Conservation (phyloP, 768 basidiomycete genomes). For the Clitopilus passeckerianus region DNA sequence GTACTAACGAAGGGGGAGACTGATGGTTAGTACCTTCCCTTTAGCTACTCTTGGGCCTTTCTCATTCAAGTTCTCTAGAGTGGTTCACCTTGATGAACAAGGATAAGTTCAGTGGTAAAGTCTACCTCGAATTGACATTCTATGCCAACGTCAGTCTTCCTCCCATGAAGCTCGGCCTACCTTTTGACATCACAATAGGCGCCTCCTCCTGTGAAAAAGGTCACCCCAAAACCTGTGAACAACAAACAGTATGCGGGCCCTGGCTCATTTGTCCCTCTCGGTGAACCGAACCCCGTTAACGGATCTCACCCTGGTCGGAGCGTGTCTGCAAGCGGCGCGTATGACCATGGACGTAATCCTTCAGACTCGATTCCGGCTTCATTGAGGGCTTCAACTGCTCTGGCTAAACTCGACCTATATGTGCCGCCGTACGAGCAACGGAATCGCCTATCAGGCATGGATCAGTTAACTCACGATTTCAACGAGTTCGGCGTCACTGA, state of each 20-base stretch:
- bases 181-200: constrained; percentile 38
- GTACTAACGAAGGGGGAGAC: constrained; percentile 94
- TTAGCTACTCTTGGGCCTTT: background rate
- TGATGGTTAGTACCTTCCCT: constrained; percentile 64
- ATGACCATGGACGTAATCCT: constrained; percentile 31
- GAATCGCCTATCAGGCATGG: constrained; percentile 36
- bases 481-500: constrained; percentile 57
- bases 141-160: constrained; percentile 78
- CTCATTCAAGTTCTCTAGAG: constrained; percentile 42
- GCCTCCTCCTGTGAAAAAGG: constrained; percentile 71
- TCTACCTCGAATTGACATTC: constrained; percentile 95
- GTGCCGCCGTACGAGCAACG: constrained; percentile 67
- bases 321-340: constrained; percentile 24
- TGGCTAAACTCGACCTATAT: constrained; percentile 64
- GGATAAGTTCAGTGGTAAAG: constrained; percentile 91
- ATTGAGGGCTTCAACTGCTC: constrained; percentile 56
- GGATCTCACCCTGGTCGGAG: constrained; percentile 24
- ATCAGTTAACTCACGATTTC: constrained; percentile 59
- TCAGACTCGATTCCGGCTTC: constrained; percentile 59
- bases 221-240: constrained; percentile 41
- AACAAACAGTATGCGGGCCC: constrained; percentile 72
- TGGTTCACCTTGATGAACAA: constrained; percentile 92
- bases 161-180: background rate
- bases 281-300: constrained; percentile 23
- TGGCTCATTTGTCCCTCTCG: constrained; percentile 65